These are phyloP conservation scores for Wakefieldia striispora DNA, from an alignment of 768 basidiomycete genomes.

Conservation along the genomic window DNA sequence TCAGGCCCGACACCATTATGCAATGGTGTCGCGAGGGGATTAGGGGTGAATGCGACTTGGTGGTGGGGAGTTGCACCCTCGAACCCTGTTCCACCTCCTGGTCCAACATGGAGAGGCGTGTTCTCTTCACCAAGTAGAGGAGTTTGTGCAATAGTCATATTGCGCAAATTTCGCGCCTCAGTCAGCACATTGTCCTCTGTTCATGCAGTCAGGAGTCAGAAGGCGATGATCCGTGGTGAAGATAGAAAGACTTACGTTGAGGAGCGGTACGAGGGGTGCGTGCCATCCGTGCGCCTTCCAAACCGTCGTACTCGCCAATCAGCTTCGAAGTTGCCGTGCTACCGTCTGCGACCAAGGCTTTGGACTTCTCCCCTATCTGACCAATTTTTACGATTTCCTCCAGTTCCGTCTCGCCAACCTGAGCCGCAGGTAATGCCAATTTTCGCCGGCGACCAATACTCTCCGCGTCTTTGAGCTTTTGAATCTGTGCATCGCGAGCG, in stretches of 20 bases:
- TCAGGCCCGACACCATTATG: conserved; percentile 45
- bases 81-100: conserved; percentile 86
- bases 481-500: conserved; percentile 97
- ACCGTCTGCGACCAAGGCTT: conserved; percentile 78
- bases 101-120: conserved; percentile 78
- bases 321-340: conserved; percentile 83
- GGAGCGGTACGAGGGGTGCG: conserved; percentile 93
- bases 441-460: conserved; percentile 87
- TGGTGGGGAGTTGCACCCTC: conserved; percentile 95
- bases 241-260: conserved; percentile 64
- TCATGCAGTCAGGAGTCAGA: conserved; percentile 7
- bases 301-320: conserved; percentile 87
- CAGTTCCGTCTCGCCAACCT: conserved; percentile 91
- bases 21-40: conserved; percentile 88
- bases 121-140: conserved; percentile 97
- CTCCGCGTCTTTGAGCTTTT: conserved; percentile 96
- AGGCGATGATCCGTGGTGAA: background rate
- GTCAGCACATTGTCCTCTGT: conserved; percentile 94
- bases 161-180: conserved; percentile 93
- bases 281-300: conserved; percentile 87
- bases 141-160: conserved; percentile 90
- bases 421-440: conserved; percentile 80
- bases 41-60: conserved; percentile 89
- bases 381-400: conserved; percentile 99
- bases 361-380: conserved; percentile 84